These are phyloP conservation scores for Raddia distichophylla DNA, from an alignment of 176 grass and related monocot genomes.

Conservation along the genomic window DNA sequence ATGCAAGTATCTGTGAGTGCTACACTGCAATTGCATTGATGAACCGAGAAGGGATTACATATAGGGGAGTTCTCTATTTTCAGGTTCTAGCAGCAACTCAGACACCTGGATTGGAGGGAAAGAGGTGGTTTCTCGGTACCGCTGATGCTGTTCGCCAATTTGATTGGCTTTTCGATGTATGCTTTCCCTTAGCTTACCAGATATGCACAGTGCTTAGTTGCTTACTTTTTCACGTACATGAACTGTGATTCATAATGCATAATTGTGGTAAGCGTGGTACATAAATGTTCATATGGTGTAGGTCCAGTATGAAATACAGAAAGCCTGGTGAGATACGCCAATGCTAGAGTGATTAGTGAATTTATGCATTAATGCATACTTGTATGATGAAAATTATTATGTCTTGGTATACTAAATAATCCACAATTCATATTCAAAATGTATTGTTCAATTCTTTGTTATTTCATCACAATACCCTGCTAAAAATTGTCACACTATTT, in stretches of 20 bases:
- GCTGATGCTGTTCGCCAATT: constrained; percentile 90
- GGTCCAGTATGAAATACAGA: not conserved
- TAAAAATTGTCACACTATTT: not conserved
- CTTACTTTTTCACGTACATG: not conserved
- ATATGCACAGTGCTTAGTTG: not conserved
- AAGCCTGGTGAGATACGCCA: not conserved
- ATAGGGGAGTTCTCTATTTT: not conserved
- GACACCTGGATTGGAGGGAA: constrained; percentile 68
- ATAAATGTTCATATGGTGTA: not conserved
- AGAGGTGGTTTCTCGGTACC: constrained; percentile 91
- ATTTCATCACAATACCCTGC: not conserved
- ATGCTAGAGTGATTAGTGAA: not conserved
- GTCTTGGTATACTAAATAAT: not conserved
- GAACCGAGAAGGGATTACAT: constrained; percentile 6
- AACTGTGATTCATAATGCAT: not conserved
- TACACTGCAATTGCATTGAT: not conserved
- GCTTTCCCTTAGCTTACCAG: not conserved
- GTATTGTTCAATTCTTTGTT: not conserved
- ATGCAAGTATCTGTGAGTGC: not conserved
- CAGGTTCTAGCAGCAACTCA: constrained; percentile 93
- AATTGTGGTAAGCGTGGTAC: not conserved
- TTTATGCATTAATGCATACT: not conserved
- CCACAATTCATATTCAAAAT: not conserved
- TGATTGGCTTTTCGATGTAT: constrained; percentile 89
- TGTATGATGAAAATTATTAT: not conserved